Evolutionary conservation across 371 early-diverging fungal genomes (phyloP).

Genomic region (Haplosporangium sp.): DNA sequence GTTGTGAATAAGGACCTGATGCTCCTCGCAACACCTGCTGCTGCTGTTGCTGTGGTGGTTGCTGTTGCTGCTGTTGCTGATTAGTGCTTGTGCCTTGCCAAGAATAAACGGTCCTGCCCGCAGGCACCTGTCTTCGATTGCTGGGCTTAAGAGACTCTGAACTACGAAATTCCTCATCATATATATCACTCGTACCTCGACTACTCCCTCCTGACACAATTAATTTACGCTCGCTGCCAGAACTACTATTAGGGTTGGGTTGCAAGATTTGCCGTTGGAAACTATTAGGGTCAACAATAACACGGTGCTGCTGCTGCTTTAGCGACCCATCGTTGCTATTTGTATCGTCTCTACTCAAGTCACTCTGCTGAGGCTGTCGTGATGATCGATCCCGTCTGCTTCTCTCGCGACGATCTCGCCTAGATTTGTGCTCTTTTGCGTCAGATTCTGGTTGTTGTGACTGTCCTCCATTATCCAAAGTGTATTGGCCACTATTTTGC

Average conservation of each 20-base stretch:
- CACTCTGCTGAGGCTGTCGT: slow-evolving; percentile 16
- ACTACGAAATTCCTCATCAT: slow-evolving; percentile 29
- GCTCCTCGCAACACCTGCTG: slow-evolving; percentile 28
- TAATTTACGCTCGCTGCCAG: slow-evolving; percentile 18
- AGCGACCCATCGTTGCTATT: slow-evolving; percentile 30
- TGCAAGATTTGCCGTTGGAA: slow-evolving; percentile 50
- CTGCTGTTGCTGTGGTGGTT: slow-evolving; percentile 12
- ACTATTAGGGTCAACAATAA: slow-evolving; percentile 52
- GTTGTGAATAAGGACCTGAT: slow-evolving; percentile 41
- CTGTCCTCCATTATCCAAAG: slow-evolving; percentile 10
- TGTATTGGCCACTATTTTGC: slow-evolving; percentile 8
- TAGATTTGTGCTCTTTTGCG: slow-evolving; percentile 22
- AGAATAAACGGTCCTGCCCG: slow-evolving; percentile 47
- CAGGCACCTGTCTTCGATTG: slow-evolving; percentile 37
- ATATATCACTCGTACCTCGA: slow-evolving; percentile 15
- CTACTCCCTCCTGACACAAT: slow-evolving; percentile 10
- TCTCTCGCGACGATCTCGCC: slow-evolving; percentile 26
- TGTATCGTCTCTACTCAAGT: slow-evolving; percentile 16
- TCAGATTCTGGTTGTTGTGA: slow-evolving; percentile 27
- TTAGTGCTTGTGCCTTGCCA: slow-evolving; percentile 34
- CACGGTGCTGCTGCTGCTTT: slow-evolving; percentile 30
- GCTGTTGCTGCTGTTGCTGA: slow-evolving; percentile 25
- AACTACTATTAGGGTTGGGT: slow-evolving; percentile 26
- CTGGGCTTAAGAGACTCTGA: slow-evolving; percentile 15
- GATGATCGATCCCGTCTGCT: slow-evolving; percentile 34